Conservation (phyloP, 2,329 filamentous ascomycete species). For the Fusarium bactridioides region DNA sequence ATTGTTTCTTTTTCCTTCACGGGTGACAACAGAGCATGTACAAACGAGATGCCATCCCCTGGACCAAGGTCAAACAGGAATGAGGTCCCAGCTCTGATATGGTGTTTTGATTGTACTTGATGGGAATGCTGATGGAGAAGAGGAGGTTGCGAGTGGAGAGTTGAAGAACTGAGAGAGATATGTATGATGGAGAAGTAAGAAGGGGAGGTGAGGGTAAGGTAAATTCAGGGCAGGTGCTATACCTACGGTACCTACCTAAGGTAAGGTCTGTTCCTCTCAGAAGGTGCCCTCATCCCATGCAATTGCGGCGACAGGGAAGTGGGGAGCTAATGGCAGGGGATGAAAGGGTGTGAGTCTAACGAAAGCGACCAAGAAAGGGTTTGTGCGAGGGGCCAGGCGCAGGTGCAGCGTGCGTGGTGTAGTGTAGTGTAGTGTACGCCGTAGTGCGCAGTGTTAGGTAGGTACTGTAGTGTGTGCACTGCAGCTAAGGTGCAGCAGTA, state of each 20-base stretch:
- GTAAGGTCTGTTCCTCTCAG: neutral
- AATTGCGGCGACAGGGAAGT: constrained; percentile 23
- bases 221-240: neutral
- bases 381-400: constrained; percentile 14
- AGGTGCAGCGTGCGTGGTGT: neutral
- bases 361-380: constrained; percentile 5
- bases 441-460: neutral
- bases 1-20: neutral
- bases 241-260: neutral
- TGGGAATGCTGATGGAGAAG: neutral
- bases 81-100: neutral
- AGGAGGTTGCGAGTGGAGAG: constrained; percentile 4
- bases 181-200: constrained; percentile 15
- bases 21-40: neutral
- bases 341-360: constrained; percentile 17
- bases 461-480: neutral
- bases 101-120: neutral
- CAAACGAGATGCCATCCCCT: neutral
- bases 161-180: neutral
- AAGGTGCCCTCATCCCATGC: constrained; percentile 8
- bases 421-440: neutral
- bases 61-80: neutral
- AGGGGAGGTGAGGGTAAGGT: constrained; percentile 6
- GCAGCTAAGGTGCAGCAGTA: constrained; percentile 34
- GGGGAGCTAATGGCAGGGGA: constrained; percentile 9